Evolutionary conservation across 2,329 filamentous ascomycete genomes (phyloP).

Genomic region (Colletotrichum horii): DNA sequence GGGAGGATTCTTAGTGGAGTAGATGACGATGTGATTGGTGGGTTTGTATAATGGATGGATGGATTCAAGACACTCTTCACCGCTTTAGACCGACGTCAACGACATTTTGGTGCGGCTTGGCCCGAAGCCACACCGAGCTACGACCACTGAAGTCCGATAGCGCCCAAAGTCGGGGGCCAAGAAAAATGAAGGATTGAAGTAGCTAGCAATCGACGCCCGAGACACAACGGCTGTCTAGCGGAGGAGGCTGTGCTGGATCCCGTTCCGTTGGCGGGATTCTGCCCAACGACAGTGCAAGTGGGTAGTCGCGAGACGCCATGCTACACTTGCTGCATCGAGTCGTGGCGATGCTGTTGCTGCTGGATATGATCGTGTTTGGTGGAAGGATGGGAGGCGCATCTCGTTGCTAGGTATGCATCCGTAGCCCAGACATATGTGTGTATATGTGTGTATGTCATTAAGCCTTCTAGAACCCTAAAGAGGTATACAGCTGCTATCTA

Average conservation of each 20-base stretch:
- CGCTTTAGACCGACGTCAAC: background rate
- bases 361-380: background rate
- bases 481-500: no score
- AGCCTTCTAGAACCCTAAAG: no score
- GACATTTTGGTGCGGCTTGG: background rate
- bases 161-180: background rate
- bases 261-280: background rate
- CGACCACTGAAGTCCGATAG: background rate
- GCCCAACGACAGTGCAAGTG: background rate
- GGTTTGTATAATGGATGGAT: background rate
- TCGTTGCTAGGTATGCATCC: background rate
- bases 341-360: background rate
- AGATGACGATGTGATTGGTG: background rate
- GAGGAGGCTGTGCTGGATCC: background rate
- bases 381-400: background rate
- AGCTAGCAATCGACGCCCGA: background rate
- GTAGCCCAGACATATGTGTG: background rate
- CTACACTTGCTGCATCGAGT: background rate
- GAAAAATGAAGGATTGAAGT: background rate
- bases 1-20: conserved; percentile 51
- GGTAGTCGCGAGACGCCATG: background rate
- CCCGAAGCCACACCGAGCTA: background rate
- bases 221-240: background rate
- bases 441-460: no score
- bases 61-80: background rate